A percentile compares a stretch with the other conserved stretches of the same genome.
These are phyloP conservation scores for Hypoxylon perforatum DNA, from an alignment of 495 filamentous ascomycete species.

Conservation along the genomic window DNA sequence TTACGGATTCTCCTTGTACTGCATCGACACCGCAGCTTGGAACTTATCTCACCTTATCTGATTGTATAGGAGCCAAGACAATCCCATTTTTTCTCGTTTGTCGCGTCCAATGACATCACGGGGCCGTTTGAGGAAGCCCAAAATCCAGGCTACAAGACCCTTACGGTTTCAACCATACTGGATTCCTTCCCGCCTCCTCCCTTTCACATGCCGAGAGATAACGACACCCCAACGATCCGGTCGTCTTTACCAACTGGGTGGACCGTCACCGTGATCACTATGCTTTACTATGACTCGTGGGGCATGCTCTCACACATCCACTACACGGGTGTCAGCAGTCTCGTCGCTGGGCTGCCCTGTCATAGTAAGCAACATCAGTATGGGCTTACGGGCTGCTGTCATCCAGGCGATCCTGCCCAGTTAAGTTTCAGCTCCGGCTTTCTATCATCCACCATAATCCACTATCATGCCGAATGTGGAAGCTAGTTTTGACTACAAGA, in stretches of 20 bases:
- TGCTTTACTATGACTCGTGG: conserved; percentile 35
- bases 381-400: conserved; percentile 22
- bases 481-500: conserved; percentile 12
- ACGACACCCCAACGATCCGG: conserved; percentile 24
- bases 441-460: background rate
- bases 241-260: conserved; percentile 24
- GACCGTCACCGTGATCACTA: conserved; percentile 33
- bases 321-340: conserved; percentile 29
- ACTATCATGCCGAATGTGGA: conserved; percentile 28
- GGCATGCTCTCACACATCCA: conserved; percentile 16
- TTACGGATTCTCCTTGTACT: conserved; percentile 1
- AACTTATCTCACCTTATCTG: conserved; percentile 27
- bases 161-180: conserved; percentile 28
- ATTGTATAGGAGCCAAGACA: background rate
- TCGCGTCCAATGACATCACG: conserved; percentile 32
- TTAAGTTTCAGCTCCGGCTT: conserved; percentile 20
- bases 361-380: conserved; percentile 37
- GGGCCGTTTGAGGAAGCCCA: conserved; percentile 22
- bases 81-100: conserved; percentile 2
- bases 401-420: conserved; percentile 25
- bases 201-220: conserved; percentile 40
- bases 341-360: conserved; percentile 7
- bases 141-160: conserved; percentile 18
- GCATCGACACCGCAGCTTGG: conserved; percentile 16
- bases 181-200: conserved; percentile 1